These are phyloP conservation scores for Pseudozyma thailandica DNA, from an alignment of 1,284 basidiomycete species.

Conservation along the genomic window DNA sequence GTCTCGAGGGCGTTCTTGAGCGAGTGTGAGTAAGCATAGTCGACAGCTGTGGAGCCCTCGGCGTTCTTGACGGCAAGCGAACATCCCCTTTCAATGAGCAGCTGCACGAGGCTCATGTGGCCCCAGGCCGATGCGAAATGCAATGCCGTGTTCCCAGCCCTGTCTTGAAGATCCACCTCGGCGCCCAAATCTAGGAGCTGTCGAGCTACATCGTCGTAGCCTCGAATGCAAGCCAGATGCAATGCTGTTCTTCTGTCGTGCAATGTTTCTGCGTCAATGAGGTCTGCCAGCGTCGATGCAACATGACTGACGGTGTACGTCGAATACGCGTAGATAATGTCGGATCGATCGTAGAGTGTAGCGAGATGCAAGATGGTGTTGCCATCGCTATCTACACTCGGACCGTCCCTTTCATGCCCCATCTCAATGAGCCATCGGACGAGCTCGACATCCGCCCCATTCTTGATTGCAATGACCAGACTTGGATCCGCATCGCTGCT, in stretches of 20 bases:
- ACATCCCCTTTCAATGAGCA: slow-evolving; percentile 88
- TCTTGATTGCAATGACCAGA: slow-evolving; percentile 53
- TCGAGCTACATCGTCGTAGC: slow-evolving; percentile 87
- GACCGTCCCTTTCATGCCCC: slow-evolving; percentile 51
- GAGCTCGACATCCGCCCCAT: slow-evolving; percentile 51
- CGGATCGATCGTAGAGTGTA: slow-evolving; percentile 48
- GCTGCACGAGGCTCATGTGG: slow-evolving; percentile 77
- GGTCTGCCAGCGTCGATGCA: slow-evolving; percentile 19
- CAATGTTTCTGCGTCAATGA: slow-evolving; percentile 33
- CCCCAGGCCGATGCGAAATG: slow-evolving; percentile 74
- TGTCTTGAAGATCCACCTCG: slow-evolving; percentile 85
- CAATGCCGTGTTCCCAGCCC: slow-evolving; percentile 88
- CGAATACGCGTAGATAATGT: slow-evolving; percentile 49
- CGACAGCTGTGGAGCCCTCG: slow-evolving; percentile 87
- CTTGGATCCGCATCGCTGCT: slow-evolving; percentile 18
- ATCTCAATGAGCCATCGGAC: slow-evolving; percentile 61
- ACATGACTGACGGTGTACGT: slow-evolving; percentile 33
- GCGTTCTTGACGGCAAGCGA: slow-evolving; percentile 83
- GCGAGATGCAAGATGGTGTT: slow-evolving; percentile 52
- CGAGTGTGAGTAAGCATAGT: slow-evolving; percentile 79
- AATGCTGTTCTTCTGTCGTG: slow-evolving; percentile 80
- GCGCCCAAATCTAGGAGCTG: slow-evolving; percentile 88
- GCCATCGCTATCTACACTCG: slow-evolving; percentile 38
- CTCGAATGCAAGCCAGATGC: slow-evolving; percentile 85
- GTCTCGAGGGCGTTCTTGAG: slow-evolving; percentile 55